Percentiles rank a stretch among this genome's conserved stretches.
phyloP scores from a whole-genome alignment of 2,329 filamentous ascomycete genomes.

The Chrysosporium keratinophilum region DNA sequence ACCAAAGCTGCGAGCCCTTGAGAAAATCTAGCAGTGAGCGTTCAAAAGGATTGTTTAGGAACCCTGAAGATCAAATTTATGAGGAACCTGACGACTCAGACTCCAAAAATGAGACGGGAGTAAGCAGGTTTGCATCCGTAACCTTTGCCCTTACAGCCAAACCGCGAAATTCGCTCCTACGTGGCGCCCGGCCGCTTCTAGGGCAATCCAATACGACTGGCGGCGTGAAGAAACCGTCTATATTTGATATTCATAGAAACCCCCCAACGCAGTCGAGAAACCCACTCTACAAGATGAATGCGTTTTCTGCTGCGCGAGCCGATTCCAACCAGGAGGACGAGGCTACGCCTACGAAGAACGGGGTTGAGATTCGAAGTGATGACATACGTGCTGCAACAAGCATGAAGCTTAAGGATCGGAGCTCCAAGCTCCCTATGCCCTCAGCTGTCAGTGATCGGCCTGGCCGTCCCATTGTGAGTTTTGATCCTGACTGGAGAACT shows the following conservation, averaged over 20 bases:
- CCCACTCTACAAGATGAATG: constrained; percentile 65
- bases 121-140: constrained; percentile 20
- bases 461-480: constrained; percentile 93
- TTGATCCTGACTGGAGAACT: constrained; percentile 69
- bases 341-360: constrained; percentile 56
- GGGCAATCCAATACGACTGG: constrained; percentile 37
- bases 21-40: constrained; percentile 31
- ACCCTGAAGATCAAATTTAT: constrained; percentile 59
- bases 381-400: constrained; percentile 86
- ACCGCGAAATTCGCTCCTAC: constrained; percentile 52
- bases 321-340: constrained; percentile 25
- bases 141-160: constrained; percentile 47
- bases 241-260: constrained; percentile 72
- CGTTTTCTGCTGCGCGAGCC: constrained; percentile 29
- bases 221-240: constrained; percentile 37
- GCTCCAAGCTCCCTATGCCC: constrained; percentile 74
- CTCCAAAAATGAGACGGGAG: constrained; percentile 21
- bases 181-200: constrained; percentile 34
- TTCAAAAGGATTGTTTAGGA: constrained; percentile 45
- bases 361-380: constrained; percentile 70
- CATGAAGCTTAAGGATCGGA: constrained; percentile 78
- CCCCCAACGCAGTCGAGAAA: constrained; percentile 74
- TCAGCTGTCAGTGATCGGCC: constrained; percentile 82
- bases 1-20: constrained; percentile 17
- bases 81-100: constrained; percentile 61